Evolutionary conservation across 2,329 filamentous ascomycete genomes (phyloP).

Genomic region (Fonsecaea nubica): DNA sequence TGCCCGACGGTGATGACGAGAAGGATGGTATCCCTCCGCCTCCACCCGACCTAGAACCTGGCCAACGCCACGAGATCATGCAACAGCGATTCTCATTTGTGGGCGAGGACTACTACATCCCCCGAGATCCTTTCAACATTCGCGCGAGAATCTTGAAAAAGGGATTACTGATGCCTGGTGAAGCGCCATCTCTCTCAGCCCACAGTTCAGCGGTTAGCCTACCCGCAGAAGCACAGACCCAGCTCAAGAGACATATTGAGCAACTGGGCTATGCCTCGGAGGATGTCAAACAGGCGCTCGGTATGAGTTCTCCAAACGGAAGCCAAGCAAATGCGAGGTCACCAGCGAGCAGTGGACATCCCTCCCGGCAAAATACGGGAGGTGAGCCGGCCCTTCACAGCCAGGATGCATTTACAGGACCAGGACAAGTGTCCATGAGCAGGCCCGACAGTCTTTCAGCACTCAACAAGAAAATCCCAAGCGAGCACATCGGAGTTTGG

Average conservation of each 20-base stretch:
- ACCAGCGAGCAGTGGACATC: conserved; percentile 28
- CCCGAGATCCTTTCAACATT: conserved; percentile 94
- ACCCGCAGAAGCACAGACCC: conserved; percentile 41
- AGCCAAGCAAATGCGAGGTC: conserved; percentile 24
- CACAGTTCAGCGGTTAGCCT: conserved; percentile 51
- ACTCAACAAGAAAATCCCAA: conserved; percentile 37
- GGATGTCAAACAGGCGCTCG: conserved; percentile 38
- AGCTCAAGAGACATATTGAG: conserved; percentile 42
- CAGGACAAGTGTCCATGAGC: conserved; percentile 33
- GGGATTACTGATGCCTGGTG: conserved; percentile 67
- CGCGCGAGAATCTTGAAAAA: conserved; percentile 86
- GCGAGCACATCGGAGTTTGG: conserved; percentile 66
- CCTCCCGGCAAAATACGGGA: conserved; percentile 30
- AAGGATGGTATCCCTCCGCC: conserved; percentile 41
- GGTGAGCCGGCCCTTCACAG: conserved; percentile 28
- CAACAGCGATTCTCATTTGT: conserved; percentile 54
- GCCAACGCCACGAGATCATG: conserved; percentile 45
- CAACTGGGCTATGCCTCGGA: conserved; percentile 39
- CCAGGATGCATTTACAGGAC: conserved; percentile 42
- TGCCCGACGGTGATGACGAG: conserved; percentile 38
- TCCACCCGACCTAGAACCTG: conserved; percentile 44
- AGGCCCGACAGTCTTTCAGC: conserved; percentile 35
- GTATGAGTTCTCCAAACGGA: conserved; percentile 32
- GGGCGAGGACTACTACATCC: conserved; percentile 75
- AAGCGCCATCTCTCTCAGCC: conserved; percentile 57